Evolutionary conservation across 139 green algal genomes (phyloP).

Genomic region (Pycnococcus provasolii): DNA sequence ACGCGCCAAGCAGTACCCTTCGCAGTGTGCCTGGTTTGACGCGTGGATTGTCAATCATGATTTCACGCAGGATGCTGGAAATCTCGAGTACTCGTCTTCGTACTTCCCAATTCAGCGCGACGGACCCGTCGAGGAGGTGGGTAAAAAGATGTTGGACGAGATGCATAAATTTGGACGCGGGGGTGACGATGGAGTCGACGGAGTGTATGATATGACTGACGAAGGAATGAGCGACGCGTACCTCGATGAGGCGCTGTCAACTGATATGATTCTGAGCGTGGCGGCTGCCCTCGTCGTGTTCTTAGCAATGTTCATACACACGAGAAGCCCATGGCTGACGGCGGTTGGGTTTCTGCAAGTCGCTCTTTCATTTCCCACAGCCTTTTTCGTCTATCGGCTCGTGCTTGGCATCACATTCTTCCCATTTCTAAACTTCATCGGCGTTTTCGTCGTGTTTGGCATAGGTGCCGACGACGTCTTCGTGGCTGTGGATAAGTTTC

Average conservation of each 20-base stretch:
- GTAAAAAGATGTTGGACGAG: not conserved
- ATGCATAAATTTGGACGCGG: not conserved
- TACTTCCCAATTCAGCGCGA: not conserved
- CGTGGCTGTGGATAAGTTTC: slow-evolving; percentile 20
- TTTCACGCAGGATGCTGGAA: not conserved
- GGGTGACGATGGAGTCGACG: not conserved
- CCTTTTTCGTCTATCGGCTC: slow-evolving; percentile 10
- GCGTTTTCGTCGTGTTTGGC: slow-evolving; percentile 27
- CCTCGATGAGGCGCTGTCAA: not conserved
- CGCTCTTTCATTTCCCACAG: slow-evolving; percentile 18
- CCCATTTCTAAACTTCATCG: slow-evolving; percentile 33
- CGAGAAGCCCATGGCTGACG: slow-evolving; percentile 5
- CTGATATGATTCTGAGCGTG: slow-evolving; percentile 5
- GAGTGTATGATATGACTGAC: not conserved
- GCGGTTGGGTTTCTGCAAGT: slow-evolving; percentile 7
- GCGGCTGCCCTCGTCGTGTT: slow-evolving; percentile 1
- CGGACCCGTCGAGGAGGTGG: no score
- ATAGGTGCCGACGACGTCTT: slow-evolving; percentile 30
- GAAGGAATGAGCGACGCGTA: not conserved
- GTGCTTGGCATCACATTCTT: slow-evolving; percentile 21
- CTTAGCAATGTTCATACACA: not conserved
- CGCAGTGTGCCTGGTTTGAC: not conserved
- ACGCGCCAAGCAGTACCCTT: not conserved
- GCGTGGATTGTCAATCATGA: not conserved
- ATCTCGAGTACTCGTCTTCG: not conserved